Percentiles rank a stretch among this genome's conserved stretches.
Conservation (phyloP, 768 basidiomycete genomes). For the Boletus edulis region DNA sequence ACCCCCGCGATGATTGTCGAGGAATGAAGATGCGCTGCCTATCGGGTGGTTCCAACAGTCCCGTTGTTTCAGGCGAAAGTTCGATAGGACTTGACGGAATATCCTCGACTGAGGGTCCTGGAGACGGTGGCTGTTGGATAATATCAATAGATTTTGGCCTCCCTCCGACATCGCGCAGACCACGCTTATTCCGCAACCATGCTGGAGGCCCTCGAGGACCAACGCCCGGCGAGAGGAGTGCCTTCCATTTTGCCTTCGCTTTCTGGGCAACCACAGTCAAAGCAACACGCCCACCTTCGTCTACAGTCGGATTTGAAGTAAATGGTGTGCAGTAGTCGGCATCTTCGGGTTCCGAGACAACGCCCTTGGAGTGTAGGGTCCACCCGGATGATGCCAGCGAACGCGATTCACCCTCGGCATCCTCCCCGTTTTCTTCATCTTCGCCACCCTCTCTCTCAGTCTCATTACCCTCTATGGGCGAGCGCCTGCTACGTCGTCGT, state of each 20-base stretch:
- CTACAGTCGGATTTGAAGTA: constrained; percentile 23
- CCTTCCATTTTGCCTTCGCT: constrained; percentile 55
- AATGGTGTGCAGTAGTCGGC: constrained; percentile 38
- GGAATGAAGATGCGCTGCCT: constrained; percentile 22
- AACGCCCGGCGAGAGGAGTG: constrained; percentile 39
- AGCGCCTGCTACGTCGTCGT: constrained; percentile 36
- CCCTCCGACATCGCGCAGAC: constrained; percentile 4
- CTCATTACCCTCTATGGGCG: constrained; percentile 38
- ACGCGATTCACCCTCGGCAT: constrained; percentile 44
- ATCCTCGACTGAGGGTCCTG: constrained; percentile 25
- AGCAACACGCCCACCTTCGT: constrained; percentile 37
- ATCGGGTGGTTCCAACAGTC: constrained; percentile 19
- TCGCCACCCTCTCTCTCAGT: constrained; percentile 38
- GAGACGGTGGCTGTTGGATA: constrained; percentile 24
- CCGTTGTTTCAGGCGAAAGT: background rate
- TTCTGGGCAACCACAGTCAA: constrained; percentile 45
- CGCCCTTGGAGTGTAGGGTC: constrained; percentile 40
- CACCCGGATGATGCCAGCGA: constrained; percentile 56
- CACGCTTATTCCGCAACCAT: constrained; percentile 30
- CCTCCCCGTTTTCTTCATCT: constrained; percentile 38
- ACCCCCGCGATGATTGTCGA: constrained; percentile 27
- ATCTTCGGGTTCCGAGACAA: constrained; percentile 37
- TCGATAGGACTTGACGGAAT: constrained; percentile 22
- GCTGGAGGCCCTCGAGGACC: constrained; percentile 30
- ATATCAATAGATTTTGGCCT: constrained; percentile 25